Base-by-base conservation (phyloP, 2,329 filamentous ascomycete species). In the Venturia effusa region DNA sequence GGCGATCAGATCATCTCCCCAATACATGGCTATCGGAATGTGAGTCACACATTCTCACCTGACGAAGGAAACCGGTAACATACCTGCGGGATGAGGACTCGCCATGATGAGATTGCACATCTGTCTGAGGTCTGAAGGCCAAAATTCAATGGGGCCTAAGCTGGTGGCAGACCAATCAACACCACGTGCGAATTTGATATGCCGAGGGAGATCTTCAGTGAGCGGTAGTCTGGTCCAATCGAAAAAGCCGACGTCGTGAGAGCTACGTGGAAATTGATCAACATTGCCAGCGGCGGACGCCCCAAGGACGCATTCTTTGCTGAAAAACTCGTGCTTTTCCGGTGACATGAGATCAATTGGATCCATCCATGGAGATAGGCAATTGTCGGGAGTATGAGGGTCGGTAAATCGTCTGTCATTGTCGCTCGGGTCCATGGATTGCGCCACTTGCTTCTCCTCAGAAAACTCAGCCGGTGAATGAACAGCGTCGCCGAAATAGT, bases 101-200 rank as follows among this genome's bases (percentile, higher is more conserved):
- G 84, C 87, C 88, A 94, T 92, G 68, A 95, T 85, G 54, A 93
- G 75, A 72, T 92, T 93, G 61, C 88, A 87, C 86, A 92, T 90
- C 67, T 85, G 84, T 63, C 90, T 83, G 60, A 94, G 76, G 68
- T 92, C 88, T 37, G 83, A 76, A 0, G 82, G 78, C 89, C 90
- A 95, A 59, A 80, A 76, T 67, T 89, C 87, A 24, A 94, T 90
- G 0, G 89, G 88, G 0, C 90, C 90, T 1, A 94, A 78, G 4
- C 86, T 78, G 1, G 90, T 94, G 0, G 82, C 78, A 1, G 82
- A 82, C 90, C 90, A 95, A 71, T 92, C 86, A 41, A 87, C 74
- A 45, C 83, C 85, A 43, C 88, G 83, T 22, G 87, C 87, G 68
- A 93, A 89, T 63, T 81, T 83, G 59, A 93, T 88, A 71, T 94